Base-by-base conservation (phyloP, 371 early-diverging fungal species). In the Syncephalastrum monosporum region DNA sequence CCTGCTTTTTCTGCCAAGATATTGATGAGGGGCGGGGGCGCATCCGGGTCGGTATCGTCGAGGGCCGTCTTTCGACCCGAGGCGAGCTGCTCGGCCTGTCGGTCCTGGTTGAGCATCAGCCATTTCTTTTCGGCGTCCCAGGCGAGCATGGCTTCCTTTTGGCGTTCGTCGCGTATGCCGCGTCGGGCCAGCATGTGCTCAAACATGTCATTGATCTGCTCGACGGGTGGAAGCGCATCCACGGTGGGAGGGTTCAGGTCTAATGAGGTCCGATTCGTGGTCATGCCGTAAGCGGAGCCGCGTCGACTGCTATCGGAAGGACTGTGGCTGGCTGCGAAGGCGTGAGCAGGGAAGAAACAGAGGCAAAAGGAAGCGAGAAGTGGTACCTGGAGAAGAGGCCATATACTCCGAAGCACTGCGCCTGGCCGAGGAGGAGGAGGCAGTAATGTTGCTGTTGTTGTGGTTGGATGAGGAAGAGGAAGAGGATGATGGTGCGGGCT, bases 31-130 rank as follows among this genome's bases (percentile, higher is more conserved):
- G 79, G 79, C 19, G 65, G 57, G 10, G 71, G 61, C 14, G 61
- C 45, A 16, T 65, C 63, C 0, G 65, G 68, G 15, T 58, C 59
- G 12, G 51, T 48, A 13, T 57, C 65, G 17, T 48, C 48, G 3
- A 50, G 16, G 8, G 47, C 12, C 42, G 58, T 45, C 47, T 65
- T 65, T 19, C 55, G 50, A 17, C 63, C 60, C 17, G 63, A 59
- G 12, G 64, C 59, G 16, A 77, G 15, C 50, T 67, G 55, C 47
- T 79, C 74, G 15, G 79, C 76, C 47, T 79, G 74, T 43, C 66
- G 68, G 45, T 79, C 79, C 56, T 79, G 79, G 24, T 70, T 62
- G 4, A 79, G 62, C 76, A 79, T 72, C 8, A 79, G 60, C 76
- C 79, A 74, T 56, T 79, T 79, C 57, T 79, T 79, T 41, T 71